phyloP scores from a whole-genome alignment of 1,284 basidiomycete genomes.

The Stygiomarasmius scandens region DNA sequence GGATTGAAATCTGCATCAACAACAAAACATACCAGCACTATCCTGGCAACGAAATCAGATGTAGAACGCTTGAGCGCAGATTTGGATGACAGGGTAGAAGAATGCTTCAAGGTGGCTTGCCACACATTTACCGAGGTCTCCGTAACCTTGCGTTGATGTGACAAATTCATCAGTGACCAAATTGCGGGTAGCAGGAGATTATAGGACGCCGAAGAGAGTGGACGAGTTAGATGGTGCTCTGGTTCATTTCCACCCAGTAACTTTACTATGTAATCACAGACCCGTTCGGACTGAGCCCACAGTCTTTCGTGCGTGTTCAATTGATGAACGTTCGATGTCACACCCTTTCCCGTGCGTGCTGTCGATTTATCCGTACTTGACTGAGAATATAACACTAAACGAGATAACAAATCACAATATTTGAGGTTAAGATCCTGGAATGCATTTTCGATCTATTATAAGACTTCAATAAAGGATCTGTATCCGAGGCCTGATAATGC shows the following conservation, averaged over 20 bases:
- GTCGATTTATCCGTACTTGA: conserved; percentile 15
- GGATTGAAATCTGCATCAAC: not conserved
- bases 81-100: conserved; percentile 54
- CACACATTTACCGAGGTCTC: conserved; percentile 43
- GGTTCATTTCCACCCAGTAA: conserved; percentile 56
- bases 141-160: conserved; percentile 19
- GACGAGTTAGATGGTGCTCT: conserved; percentile 41
- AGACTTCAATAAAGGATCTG: conserved; percentile 11
- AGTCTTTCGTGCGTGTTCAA: conserved; percentile 16
- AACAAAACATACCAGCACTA: conserved; percentile 61
- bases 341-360: conserved; percentile 1
- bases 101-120: conserved; percentile 59
- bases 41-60: conserved; percentile 70
- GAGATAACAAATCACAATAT: conserved; percentile 75
- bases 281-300: conserved; percentile 50
- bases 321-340: not conserved
- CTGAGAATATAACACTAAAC: conserved; percentile 54
- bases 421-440: conserved; percentile 74
- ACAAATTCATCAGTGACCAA: conserved; percentile 75
- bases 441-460: conserved; percentile 54
- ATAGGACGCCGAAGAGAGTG: conserved; percentile 68
- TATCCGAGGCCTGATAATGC: conserved; percentile 9
- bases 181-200: conserved; percentile 77
- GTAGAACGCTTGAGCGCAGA: conserved; percentile 65
- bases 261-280: conserved; percentile 71